These are phyloP conservation scores for Eucalyptus erythrocorys DNA, from an alignment of 345 rosid genomes.

Conservation along the genomic window DNA sequence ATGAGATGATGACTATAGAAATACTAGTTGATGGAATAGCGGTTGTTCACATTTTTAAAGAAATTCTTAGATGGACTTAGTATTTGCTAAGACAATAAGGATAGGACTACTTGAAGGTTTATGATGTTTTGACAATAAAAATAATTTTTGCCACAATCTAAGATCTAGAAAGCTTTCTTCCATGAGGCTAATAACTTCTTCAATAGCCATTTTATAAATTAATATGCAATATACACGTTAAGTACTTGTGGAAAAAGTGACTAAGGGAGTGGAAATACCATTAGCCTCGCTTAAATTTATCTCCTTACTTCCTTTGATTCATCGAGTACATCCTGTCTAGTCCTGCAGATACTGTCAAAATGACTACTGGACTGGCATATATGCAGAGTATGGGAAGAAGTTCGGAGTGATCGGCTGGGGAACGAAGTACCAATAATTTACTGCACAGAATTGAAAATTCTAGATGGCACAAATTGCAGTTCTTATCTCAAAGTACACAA, in stretches of 20 bases:
- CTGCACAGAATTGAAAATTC: neutral
- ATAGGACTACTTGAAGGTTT: neutral
- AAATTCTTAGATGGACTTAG: neutral
- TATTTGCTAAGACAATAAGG: neutral
- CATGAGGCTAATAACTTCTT: neutral
- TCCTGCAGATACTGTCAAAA: neutral
- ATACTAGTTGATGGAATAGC: neutral
- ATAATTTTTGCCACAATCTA: neutral
- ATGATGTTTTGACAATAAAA: neutral
- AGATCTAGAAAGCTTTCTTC: neutral
- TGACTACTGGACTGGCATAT: neutral
- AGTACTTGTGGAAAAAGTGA: neutral
- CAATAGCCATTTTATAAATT: neutral
- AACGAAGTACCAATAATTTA: neutral
- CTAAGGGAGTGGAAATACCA: neutral
- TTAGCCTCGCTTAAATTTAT: neutral
- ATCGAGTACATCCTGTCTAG: neutral
- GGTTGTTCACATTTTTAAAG: neutral
- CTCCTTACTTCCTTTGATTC: neutral
- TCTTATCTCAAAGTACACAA: neutral
- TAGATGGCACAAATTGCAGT: neutral
- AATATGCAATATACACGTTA: neutral
- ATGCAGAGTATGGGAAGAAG: neutral
- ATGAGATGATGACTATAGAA: neutral
- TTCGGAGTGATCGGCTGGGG: neutral